A percentile compares a stretch with the other conserved stretches of the same genome.
phyloP scores from a whole-genome alignment of 495 filamentous ascomycete genomes.

The Penicillium chermesinum region DNA sequence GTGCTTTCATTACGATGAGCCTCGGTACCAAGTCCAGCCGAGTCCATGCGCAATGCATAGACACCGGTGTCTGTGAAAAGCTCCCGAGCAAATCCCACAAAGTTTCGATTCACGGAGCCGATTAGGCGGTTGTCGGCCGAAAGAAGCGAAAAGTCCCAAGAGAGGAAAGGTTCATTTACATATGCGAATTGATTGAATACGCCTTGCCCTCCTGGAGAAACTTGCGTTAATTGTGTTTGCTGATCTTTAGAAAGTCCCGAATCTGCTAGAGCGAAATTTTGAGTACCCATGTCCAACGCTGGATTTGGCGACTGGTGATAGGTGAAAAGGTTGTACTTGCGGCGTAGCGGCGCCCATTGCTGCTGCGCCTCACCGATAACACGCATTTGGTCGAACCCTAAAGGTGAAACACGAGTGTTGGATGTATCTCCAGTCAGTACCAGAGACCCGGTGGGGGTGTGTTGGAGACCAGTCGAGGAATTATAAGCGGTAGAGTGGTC shows the following conservation, averaged over 20 bases:
- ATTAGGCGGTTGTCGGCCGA: slow-evolving; percentile 44
- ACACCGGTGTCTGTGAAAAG: slow-evolving; percentile 69
- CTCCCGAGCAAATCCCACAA: slow-evolving; percentile 63
- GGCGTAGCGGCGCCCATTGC: slow-evolving; percentile 60
- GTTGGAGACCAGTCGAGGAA: slow-evolving; percentile 41
- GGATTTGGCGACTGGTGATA: slow-evolving; percentile 35
- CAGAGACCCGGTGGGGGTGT: slow-evolving; percentile 37
- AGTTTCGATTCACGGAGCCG: slow-evolving; percentile 64
- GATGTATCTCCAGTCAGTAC: slow-evolving; percentile 32
- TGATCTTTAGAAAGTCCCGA: slow-evolving; percentile 46
- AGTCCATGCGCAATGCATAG: slow-evolving; percentile 66
- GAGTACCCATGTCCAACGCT: slow-evolving; percentile 33
- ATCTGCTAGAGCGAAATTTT: slow-evolving; percentile 36
- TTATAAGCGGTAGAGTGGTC: slow-evolving; percentile 27
- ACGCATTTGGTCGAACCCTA: slow-evolving; percentile 53
- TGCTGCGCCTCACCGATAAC: slow-evolving; percentile 65
- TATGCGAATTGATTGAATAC: slow-evolving; percentile 60
- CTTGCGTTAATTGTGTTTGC: slow-evolving; percentile 39
- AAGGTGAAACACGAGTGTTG: slow-evolving; percentile 46
- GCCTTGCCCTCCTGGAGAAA: slow-evolving; percentile 28
- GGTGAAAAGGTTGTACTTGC: slow-evolving; percentile 66
- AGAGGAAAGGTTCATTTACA: slow-evolving; percentile 52
- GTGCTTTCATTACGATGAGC: slow-evolving; percentile 16
- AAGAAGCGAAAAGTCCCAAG: slow-evolving; percentile 54
- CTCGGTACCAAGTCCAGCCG: slow-evolving; percentile 43